phyloP scores from a whole-genome alignment of 148 eudicot genomes.

The Amaranthus palmeri region DNA sequence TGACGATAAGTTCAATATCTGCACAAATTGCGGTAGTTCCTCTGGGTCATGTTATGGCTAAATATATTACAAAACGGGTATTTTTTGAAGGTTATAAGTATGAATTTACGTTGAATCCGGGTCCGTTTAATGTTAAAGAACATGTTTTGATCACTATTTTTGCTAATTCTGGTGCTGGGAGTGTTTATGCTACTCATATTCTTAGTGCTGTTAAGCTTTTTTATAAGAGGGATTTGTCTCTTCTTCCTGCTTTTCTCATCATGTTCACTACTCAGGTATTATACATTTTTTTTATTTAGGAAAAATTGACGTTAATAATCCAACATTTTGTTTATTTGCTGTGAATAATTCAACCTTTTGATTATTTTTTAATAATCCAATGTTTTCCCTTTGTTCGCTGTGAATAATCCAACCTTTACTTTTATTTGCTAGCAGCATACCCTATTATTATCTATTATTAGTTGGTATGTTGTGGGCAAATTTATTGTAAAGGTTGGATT shows the following conservation, averaged over 20 bases:
- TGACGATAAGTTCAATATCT: slow-evolving; percentile 48
- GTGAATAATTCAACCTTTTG: too few relatives aligned
- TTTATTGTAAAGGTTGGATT: too few relatives aligned
- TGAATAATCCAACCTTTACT: too few relatives aligned
- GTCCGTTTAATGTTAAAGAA: slow-evolving; percentile 79
- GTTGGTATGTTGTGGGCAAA: too few relatives aligned
- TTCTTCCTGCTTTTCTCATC: slow-evolving; percentile 63
- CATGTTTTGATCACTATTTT: slow-evolving; percentile 88
- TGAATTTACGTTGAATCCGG: slow-evolving; percentile 71
- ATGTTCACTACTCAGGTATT: slow-evolving; percentile 80
- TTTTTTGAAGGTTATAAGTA: slow-evolving; percentile 55
- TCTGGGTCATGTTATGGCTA: slow-evolving; percentile 73
- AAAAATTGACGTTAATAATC: too few relatives aligned
- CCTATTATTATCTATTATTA: too few relatives aligned
- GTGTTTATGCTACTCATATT: slow-evolving; percentile 75
- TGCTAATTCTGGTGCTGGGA: slow-evolving; percentile 77
- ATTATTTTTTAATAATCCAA: too few relatives aligned
- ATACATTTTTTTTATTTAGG: not conserved
- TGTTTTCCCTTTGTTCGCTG: too few relatives aligned
- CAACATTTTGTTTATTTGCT: too few relatives aligned
- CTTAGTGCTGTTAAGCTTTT: slow-evolving; percentile 60
- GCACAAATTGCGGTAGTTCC: slow-evolving; percentile 86
- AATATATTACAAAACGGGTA: slow-evolving; percentile 41
- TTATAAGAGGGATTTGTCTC: slow-evolving; percentile 50
- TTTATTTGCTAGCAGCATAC: too few relatives aligned